Evolutionary conservation across 345 rosid species (phyloP), one percentile per base, ranked within the genome.

Genomic region (Euphorbia peplus): DNA sequence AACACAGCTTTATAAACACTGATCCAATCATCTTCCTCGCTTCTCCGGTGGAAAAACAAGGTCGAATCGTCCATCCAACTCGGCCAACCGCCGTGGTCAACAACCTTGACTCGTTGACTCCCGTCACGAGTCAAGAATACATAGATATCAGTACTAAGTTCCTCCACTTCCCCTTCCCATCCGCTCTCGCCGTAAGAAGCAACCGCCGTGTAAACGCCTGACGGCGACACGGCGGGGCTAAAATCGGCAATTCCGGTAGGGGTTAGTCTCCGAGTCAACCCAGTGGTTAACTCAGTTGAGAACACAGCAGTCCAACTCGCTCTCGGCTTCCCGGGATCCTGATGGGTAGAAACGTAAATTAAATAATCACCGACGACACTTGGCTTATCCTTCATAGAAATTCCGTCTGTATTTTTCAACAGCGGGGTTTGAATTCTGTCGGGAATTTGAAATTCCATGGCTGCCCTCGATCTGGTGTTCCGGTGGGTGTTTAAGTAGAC

Each of bases 11-110:
- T 77, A 78, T 89, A 87, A 8, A 93, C 87, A 5, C 98, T 93
- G 56, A 90, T 89, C 96, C 97, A 93, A 0, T 76, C 19, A 22
- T 80, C 90, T 6, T 84, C 88, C 11, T 76, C 79, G 67, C 90
- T 88, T 75, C 84, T 82, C 60, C 87, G 77, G 53, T 90, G 98
- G 71, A 93, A 90, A 66, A 76, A 93, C 1, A 93, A 64, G 11
- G 93, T 90, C 4, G 76, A 79, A 9, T 90, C 92, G 73, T 93
- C 93, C 5, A 84, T 86, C 98, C 93, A 90, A 76, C 86, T 75
- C 61, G 97, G 96, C 98, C 98, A 93, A 0, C 93, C 98, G 51
- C 96, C 97, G 74, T 85, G 90, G 61, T 89, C 86, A 41, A 87
- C 88, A 14, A 86, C 85, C 82, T 90, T 93, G 69, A 83, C 86